Percentiles rank a stretch among this genome's conserved stretches.
These are phyloP conservation scores for Stephania yunnanensis DNA, from an alignment of 164 flowering plant species.

Conservation along the genomic window DNA sequence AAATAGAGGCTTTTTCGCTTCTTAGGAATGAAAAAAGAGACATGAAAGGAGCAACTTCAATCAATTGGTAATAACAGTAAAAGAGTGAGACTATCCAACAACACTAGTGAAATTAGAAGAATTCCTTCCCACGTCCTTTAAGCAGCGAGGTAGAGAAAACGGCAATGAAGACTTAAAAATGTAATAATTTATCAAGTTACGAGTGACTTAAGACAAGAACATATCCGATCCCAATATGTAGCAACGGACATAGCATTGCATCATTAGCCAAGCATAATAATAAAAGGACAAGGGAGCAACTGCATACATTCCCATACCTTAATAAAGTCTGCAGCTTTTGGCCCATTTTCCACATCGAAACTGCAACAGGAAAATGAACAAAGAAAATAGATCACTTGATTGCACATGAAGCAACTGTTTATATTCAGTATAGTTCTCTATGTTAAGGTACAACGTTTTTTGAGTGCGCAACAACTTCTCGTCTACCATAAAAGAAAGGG, in stretches of 20 bases:
- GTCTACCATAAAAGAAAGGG: neutral
- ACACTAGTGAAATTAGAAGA: no score
- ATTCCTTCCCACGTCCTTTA: no score
- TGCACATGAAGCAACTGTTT: neutral
- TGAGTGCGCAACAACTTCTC: neutral
- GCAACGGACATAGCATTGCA: neutral
- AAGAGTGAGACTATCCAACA: no score
- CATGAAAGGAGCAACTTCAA: no score
- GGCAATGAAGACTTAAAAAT: no score
- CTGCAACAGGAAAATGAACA: constrained; percentile 28
- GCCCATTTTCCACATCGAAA: constrained; percentile 88
- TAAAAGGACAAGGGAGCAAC: neutral
- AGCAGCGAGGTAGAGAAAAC: no score
- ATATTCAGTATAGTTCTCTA: neutral
- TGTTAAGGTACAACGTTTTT: neutral
- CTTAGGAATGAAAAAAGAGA: no score
- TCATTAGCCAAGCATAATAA: neutral
- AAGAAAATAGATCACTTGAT: constrained; percentile 1
- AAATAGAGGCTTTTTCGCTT: no score
- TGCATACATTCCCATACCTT: constrained; percentile 41
- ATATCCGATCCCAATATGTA: neutral
- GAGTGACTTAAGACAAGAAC: no score
- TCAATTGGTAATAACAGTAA: no score
- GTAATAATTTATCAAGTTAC: no score
- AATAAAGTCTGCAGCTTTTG: constrained; percentile 87